Evolutionary conservation across 306 rosid species (phyloP).

Genomic region (Citrullus colocynthis): DNA sequence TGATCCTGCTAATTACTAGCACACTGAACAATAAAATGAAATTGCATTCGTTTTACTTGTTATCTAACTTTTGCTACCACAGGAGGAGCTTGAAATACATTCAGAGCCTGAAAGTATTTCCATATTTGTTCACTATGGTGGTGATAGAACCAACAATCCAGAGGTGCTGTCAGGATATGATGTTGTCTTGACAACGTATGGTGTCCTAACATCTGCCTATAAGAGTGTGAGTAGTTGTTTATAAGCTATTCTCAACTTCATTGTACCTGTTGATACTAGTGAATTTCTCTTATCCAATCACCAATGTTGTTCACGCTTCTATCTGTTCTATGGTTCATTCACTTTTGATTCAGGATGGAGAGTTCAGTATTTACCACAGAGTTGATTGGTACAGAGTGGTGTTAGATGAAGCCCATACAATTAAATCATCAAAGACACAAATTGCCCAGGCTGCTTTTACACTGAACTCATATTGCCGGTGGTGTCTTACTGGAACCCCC

Average conservation of each 20-base stretch:
- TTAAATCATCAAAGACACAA: constrained; percentile 46
- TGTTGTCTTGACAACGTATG: constrained; percentile 75
- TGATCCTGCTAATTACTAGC: not conserved
- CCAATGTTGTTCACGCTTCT: not conserved
- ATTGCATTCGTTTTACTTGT: not conserved
- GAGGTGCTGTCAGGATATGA: constrained; percentile 42
- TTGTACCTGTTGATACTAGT: not conserved
- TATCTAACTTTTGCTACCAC: constrained; percentile 12
- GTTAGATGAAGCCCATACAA: constrained; percentile 86
- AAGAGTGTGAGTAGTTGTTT: constrained; percentile 34
- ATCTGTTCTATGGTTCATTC: not conserved
- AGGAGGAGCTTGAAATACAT: constrained; percentile 88
- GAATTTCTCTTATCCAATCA: not conserved
- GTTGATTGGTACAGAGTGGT: constrained; percentile 81
- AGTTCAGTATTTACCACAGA: constrained; percentile 54
- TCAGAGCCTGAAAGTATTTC: constrained; percentile 46
- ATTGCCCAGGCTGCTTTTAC: constrained; percentile 52
- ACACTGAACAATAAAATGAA: not conserved
- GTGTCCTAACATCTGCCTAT: constrained; percentile 43
- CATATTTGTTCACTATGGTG: constrained; percentile 73
- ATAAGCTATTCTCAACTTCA: not conserved
- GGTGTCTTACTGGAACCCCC: constrained; percentile 95
- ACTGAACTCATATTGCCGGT: constrained; percentile 65
- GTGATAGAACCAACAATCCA: constrained; percentile 41
- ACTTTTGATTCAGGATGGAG: constrained; percentile 34